phyloP scores from a whole-genome alignment of 2,329 filamentous ascomycete genomes.

The Colletotrichum horii region DNA sequence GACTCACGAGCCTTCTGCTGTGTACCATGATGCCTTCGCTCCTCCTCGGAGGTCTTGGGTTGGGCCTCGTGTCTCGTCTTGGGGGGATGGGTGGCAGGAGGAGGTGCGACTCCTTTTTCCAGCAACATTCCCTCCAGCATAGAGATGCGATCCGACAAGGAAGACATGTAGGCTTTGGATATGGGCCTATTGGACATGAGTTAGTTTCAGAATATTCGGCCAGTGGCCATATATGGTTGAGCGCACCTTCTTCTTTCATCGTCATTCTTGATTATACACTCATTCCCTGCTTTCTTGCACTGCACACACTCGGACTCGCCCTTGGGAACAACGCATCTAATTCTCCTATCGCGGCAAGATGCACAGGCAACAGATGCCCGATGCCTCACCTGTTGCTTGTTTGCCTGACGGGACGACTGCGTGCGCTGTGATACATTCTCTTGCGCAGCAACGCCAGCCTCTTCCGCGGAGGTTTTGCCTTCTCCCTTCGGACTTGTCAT shows the following conservation, averaged over 20 bases:
- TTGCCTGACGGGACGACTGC: slow-evolving; percentile 28
- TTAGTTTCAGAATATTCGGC: background rate
- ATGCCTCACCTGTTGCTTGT: slow-evolving; percentile 44
- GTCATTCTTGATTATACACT: slow-evolving; percentile 63
- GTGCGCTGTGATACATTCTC: slow-evolving; percentile 39
- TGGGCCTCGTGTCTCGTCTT: slow-evolving; percentile 49
- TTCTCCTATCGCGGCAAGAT: slow-evolving; percentile 52
- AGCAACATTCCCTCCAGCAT: slow-evolving; percentile 57
- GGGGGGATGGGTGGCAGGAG: slow-evolving; percentile 57
- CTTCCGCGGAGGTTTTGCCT: slow-evolving; percentile 18
- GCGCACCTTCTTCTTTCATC: slow-evolving; percentile 58
- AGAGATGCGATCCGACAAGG: slow-evolving; percentile 57
- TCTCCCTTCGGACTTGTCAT: background rate
- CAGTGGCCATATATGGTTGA: background rate
- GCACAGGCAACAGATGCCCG: slow-evolving; percentile 61
- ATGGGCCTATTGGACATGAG: slow-evolving; percentile 47
- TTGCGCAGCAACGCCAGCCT: slow-evolving; percentile 32
- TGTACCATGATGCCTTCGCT: slow-evolving; percentile 24
- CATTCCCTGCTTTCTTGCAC: slow-evolving; percentile 54
- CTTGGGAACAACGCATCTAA: slow-evolving; percentile 58
- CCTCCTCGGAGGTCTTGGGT: slow-evolving; percentile 5
- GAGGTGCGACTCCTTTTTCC: slow-evolving; percentile 53
- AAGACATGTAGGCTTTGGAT: slow-evolving; percentile 63
- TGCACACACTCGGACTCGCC: slow-evolving; percentile 56
- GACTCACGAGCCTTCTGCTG: background rate